phyloP scores from a whole-genome alignment of 2,329 filamentous ascomycete species.

The Exophiala phaeomuriformis region DNA sequence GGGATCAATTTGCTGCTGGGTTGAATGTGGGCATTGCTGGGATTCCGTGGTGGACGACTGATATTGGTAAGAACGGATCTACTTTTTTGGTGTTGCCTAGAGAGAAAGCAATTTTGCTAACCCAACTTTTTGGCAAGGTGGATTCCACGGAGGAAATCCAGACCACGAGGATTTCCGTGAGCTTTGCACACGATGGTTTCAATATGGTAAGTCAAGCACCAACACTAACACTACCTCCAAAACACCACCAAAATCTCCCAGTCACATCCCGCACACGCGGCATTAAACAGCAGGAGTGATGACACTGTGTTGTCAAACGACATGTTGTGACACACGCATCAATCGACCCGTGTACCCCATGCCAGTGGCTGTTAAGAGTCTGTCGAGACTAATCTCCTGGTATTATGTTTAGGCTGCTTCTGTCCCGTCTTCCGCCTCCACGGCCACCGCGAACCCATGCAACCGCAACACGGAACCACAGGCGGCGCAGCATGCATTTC shows the following conservation, averaged over 20 bases:
- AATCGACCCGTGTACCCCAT: not conserved
- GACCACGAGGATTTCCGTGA: constrained; percentile 52
- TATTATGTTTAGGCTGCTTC: constrained; percentile 28
- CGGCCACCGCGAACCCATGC: constrained; percentile 56
- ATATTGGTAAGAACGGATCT: constrained; percentile 44
- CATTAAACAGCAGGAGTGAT: not conserved
- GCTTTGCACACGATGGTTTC: constrained; percentile 61
- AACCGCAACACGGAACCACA: constrained; percentile 37
- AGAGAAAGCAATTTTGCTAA: no score
- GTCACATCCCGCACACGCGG: no score
- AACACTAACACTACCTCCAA: no score
- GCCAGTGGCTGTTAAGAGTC: not conserved
- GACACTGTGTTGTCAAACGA: not conserved
- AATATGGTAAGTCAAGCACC: constrained; percentile 53
- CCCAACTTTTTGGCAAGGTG: no score
- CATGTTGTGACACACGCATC: no score
- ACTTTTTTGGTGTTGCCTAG: no score
- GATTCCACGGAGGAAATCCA: constrained; percentile 60
- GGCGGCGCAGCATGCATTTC: constrained; percentile 35
- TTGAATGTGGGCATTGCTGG: constrained; percentile 60
- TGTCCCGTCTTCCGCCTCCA: constrained; percentile 62
- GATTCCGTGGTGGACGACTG: constrained; percentile 62
- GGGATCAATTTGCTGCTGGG: constrained; percentile 55
- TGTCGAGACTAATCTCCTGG: not conserved
- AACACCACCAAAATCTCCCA: not conserved